phyloP scores from a whole-genome alignment of 1,139 yeast species.

The Hanseniaspora sp. region DNA sequence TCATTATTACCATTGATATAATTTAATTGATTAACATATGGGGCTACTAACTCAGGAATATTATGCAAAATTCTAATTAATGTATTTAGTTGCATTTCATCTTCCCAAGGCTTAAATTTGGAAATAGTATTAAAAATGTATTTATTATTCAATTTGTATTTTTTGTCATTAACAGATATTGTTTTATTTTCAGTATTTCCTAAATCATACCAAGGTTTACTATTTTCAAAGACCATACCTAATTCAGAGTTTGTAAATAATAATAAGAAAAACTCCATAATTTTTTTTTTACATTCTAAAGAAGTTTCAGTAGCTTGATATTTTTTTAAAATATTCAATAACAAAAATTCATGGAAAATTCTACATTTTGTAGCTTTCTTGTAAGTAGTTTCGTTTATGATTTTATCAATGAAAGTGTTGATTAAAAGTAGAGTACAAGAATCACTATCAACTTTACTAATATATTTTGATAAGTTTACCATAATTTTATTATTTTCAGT shows the following conservation, averaged over 20 bases:
- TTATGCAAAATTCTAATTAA: constrained; percentile 41
- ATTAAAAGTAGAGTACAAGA: constrained; percentile 37
- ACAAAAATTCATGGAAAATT: constrained; percentile 66
- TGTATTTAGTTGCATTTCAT: constrained; percentile 48
- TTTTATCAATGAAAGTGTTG: constrained; percentile 38
- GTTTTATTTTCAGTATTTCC: constrained; percentile 20
- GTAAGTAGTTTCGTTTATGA: constrained; percentile 51
- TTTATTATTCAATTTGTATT: constrained; percentile 55
- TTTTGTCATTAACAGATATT: constrained; percentile 35
- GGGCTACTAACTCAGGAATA: constrained; percentile 63
- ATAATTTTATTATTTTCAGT: constrained; percentile 47
- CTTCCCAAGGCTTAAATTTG: constrained; percentile 72
- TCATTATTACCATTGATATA: constrained; percentile 53
- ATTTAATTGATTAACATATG: constrained; percentile 51
- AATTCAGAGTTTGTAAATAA: constrained; percentile 41
- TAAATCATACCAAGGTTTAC: constrained; percentile 43
- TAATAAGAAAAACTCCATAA: constrained; percentile 42
- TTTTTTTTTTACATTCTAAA: constrained; percentile 27
- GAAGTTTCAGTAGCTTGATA: constrained; percentile 36
- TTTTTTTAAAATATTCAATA: constrained; percentile 47
- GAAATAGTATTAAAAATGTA: constrained; percentile 52
- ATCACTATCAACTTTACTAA: constrained; percentile 45
- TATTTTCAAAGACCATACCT: constrained; percentile 57
- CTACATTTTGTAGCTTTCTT: constrained; percentile 62
- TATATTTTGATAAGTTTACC: constrained; percentile 53